These are phyloP conservation scores for Cymbopogon citratus DNA, from an alignment of 176 grass and related monocot genomes.

Conservation along the genomic window DNA sequence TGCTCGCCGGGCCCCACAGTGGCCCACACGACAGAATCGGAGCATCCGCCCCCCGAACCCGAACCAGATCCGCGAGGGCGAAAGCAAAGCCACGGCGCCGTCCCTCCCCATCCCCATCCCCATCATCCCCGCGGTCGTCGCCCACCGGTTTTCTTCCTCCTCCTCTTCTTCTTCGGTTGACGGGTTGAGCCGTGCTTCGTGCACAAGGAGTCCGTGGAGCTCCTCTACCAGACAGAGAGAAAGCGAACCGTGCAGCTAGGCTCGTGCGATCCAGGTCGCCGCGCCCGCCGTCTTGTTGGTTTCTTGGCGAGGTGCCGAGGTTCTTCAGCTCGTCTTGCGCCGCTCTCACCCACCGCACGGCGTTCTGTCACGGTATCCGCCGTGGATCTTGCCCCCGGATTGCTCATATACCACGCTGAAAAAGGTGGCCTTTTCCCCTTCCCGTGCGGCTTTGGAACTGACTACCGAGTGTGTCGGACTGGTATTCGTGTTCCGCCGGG, in stretches of 20 bases:
- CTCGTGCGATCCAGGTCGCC: not conserved
- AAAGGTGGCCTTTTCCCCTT: not conserved
- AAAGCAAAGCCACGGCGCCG: not conserved
- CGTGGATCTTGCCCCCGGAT: slow-evolving; percentile 21
- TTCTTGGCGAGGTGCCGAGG: not conserved
- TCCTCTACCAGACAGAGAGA: not conserved
- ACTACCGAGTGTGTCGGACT: not conserved
- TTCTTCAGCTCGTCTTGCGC: not conserved
- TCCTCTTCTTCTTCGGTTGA: too few species aligned
- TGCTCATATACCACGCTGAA: not conserved
- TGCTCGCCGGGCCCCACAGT: too few species aligned
- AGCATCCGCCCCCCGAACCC: not conserved
- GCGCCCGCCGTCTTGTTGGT: not conserved
- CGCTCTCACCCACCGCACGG: not conserved
- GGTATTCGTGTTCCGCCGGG: not conserved
- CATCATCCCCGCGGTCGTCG: not conserved
- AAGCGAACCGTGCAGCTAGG: not conserved
- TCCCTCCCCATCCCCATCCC: too few species aligned
- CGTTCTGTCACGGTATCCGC: not conserved
- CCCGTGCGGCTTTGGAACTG: not conserved
- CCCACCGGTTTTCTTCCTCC: not conserved
- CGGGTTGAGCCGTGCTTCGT: not conserved
- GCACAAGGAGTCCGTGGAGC: not conserved
- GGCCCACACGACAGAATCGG: not conserved
- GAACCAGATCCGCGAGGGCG: not conserved